Evolutionary conservation across 192 early-diverging fungal genomes (phyloP).

Genomic region (Backusella tuberculispora): DNA sequence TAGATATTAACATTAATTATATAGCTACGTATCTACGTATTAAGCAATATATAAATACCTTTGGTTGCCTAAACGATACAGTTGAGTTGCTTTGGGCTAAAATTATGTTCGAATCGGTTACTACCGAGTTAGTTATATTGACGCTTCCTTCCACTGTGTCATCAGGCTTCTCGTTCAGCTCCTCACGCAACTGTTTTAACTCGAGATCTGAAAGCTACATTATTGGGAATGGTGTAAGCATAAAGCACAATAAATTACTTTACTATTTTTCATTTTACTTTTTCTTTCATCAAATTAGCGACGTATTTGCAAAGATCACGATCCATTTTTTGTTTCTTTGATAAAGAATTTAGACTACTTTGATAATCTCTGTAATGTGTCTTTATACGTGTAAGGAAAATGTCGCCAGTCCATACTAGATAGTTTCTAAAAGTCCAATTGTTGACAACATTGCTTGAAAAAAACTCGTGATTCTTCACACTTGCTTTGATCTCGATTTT

Average conservation of each 20-base stretch:
- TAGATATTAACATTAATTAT: neutral
- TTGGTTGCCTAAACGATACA: neutral
- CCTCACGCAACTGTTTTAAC: neutral
- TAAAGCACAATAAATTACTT: neutral
- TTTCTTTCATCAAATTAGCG: neutral
- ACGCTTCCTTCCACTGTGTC: neutral
- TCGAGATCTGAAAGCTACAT: neutral
- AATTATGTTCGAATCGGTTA: neutral
- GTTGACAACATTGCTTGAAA: neutral
- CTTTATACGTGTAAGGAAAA: neutral
- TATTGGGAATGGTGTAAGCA: neutral
- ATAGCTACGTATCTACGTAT: neutral
- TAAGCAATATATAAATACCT: neutral
- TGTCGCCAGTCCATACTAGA: neutral
- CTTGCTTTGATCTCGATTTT: neutral
- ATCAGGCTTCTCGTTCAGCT: neutral
- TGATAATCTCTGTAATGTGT: neutral
- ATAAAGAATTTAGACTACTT: neutral
- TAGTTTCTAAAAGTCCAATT: neutral
- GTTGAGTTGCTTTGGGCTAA: neutral
- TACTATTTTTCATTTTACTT: neutral
- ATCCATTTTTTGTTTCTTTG: neutral
- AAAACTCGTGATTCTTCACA: neutral
- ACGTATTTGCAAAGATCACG: neutral
- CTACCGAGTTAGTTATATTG: neutral